phyloP scores from a whole-genome alignment of 108 stramenopile species.

The Fistulifera solaris region DNA sequence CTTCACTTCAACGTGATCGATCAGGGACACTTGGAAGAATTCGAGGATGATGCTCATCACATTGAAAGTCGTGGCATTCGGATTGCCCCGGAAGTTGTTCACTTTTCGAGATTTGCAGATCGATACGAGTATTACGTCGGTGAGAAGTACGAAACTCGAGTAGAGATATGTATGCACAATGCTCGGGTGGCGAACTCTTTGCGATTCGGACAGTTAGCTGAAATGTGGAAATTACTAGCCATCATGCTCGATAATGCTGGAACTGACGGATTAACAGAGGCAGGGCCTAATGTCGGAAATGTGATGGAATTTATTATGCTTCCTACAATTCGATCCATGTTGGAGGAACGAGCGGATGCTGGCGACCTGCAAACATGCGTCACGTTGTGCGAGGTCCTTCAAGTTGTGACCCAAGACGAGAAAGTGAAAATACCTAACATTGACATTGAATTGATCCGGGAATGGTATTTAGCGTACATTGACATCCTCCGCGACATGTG shows the following conservation, averaged over 20 bases:
- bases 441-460: conserved; percentile 49
- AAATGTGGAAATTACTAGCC: conserved; percentile 72
- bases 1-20: conserved; percentile 61
- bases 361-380: conserved; percentile 85
- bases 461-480: conserved; percentile 83
- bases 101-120: conserved; percentile 69
- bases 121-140: conserved; percentile 50
- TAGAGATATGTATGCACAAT: conserved; percentile 65
- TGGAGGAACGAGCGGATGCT: conserved; percentile 68
- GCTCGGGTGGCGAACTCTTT: conserved; percentile 48
- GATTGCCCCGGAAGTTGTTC: conserved; percentile 71
- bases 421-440: conserved; percentile 46
- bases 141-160: conserved; percentile 32
- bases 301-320: conserved; percentile 51
- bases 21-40: conserved; percentile 47
- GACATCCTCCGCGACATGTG: conserved; percentile 80
- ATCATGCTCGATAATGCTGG: conserved; percentile 45
- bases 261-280: conserved; percentile 26
- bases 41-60: conserved; percentile 21
- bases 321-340: conserved; percentile 48
- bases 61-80: conserved; percentile 25
- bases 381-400: conserved; percentile 71
- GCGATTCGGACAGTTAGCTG: conserved; percentile 36
- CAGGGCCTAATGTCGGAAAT: conserved; percentile 18
- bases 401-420: conserved; percentile 43